phyloP scores from a whole-genome alignment of 225 moss, liverwort and hornwort species.

The Pleurozium schreberi region DNA sequence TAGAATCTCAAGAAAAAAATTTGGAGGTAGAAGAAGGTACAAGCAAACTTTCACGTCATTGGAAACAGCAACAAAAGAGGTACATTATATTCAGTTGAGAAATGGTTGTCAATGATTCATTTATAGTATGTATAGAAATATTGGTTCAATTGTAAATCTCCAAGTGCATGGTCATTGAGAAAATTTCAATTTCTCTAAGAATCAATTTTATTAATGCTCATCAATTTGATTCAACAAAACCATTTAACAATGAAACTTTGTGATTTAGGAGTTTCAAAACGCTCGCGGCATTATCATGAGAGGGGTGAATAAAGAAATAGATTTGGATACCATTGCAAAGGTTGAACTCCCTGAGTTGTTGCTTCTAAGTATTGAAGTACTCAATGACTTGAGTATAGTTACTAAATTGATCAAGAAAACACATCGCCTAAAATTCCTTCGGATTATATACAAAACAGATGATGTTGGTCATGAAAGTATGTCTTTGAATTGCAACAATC shows the following conservation, averaged over 20 bases:
- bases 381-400: not conserved
- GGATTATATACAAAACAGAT: not conserved
- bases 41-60: not conserved
- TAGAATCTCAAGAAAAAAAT: not conserved
- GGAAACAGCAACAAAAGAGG: not conserved
- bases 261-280: not conserved
- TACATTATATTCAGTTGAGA: not conserved
- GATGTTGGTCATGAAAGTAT: not conserved
- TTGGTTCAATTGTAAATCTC: not conserved
- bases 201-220: not conserved
- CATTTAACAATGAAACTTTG: too few relatives aligned
- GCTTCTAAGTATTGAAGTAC: not conserved
- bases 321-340: too few relatives aligned
- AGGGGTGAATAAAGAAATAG: not conserved
- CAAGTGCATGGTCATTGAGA: not conserved
- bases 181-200: not conserved
- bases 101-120: not conserved
- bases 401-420: not conserved
- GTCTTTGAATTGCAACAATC: rapidly evolving
- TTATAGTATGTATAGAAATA: not conserved
- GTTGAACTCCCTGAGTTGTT: not conserved
- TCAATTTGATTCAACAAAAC: not conserved
- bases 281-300: not conserved
- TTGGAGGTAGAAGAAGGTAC: not conserved
- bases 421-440: not conserved